A percentile compares a stretch with the other conserved stretches of the same genome.
These are phyloP conservation scores for Phlegmacium glaucopus DNA, from an alignment of 768 basidiomycete species.

Conservation along the genomic window DNA sequence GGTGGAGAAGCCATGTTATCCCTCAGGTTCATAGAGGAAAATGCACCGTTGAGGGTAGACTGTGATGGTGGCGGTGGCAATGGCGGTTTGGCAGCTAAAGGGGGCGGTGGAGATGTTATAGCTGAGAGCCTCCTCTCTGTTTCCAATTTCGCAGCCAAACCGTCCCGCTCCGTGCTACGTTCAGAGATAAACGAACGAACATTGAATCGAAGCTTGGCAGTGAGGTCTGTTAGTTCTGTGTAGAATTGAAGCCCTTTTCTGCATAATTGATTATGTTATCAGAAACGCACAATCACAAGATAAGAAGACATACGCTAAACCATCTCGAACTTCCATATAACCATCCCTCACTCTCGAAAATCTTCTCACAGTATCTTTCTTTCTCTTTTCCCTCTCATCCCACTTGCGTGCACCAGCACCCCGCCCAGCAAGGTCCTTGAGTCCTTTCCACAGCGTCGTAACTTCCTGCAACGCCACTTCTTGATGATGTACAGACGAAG, in stretches of 20 bases:
- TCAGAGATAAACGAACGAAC: constrained; percentile 59
- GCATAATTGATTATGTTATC: constrained; percentile 11
- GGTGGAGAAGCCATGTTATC: constrained; percentile 23
- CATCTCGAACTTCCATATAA: constrained; percentile 85
- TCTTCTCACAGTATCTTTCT: constrained; percentile 69
- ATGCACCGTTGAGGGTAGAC: constrained; percentile 43
- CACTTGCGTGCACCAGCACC: constrained; percentile 73
- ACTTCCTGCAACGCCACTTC: constrained; percentile 73
- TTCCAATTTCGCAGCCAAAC: constrained; percentile 66
- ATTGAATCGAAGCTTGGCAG: constrained; percentile 52
- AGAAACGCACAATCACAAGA: not conserved
- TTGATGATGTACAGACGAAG: constrained; percentile 76
- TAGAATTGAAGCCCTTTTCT: constrained; percentile 93
- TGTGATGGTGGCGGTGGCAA: constrained; percentile 41
- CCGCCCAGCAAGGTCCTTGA: constrained; percentile 74
- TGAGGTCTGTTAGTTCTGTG: constrained; percentile 66
- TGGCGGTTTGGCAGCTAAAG: constrained; percentile 47
- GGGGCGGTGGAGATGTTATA: constrained; percentile 43
- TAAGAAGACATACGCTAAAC: constrained; percentile 63
- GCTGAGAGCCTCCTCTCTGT: constrained; percentile 60
- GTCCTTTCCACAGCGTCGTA: constrained; percentile 63
- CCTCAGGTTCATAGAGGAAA: constrained; percentile 53
- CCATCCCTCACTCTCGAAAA: constrained; percentile 77
- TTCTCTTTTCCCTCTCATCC: constrained; percentile 78
- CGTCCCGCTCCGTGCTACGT: constrained; percentile 68